Evolutionary conservation across 805 yeast genomes (phyloP).

Genomic region (Suhomyces kilbournensis): DNA sequence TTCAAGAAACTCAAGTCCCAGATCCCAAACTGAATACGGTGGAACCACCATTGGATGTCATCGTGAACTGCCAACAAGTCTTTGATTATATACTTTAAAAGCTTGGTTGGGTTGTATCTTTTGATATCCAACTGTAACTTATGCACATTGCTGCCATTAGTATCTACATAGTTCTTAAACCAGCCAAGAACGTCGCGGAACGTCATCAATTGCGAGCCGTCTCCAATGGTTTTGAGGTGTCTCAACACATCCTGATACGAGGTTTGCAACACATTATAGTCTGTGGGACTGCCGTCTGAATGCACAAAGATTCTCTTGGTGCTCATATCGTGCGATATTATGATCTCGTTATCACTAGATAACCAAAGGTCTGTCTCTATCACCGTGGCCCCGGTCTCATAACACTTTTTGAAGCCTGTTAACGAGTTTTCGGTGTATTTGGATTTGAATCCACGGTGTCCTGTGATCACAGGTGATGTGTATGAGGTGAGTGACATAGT

Average conservation of each 20-base stretch:
- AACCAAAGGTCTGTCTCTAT: constrained; percentile 45
- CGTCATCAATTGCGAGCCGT: constrained; percentile 32
- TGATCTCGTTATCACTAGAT: constrained; percentile 34
- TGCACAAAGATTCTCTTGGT: constrained; percentile 39
- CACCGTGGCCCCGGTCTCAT: constrained; percentile 33
- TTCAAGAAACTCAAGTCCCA: constrained; percentile 40
- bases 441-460: constrained; percentile 45
- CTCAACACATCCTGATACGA: constrained; percentile 26
- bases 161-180: constrained; percentile 24
- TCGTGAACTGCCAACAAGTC: constrained; percentile 26
- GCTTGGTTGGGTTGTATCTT: constrained; percentile 33
- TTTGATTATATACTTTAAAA: constrained; percentile 26
- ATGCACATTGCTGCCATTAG: constrained; percentile 13
- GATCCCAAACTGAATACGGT: constrained; percentile 36
- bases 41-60: constrained; percentile 38
- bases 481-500: constrained; percentile 3
- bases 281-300: constrained; percentile 31
- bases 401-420: constrained; percentile 36
- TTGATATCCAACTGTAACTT: constrained; percentile 41
- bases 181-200: constrained; percentile 32
- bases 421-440: constrained; percentile 40
- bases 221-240: constrained; percentile 27
- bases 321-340: constrained; percentile 38
- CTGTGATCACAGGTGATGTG: constrained; percentile 29
- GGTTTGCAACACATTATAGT: constrained; percentile 32